Base-by-base conservation (phyloP, 2,329 filamentous ascomycete genomes). In the Penicillium sclerotiorum region DNA sequence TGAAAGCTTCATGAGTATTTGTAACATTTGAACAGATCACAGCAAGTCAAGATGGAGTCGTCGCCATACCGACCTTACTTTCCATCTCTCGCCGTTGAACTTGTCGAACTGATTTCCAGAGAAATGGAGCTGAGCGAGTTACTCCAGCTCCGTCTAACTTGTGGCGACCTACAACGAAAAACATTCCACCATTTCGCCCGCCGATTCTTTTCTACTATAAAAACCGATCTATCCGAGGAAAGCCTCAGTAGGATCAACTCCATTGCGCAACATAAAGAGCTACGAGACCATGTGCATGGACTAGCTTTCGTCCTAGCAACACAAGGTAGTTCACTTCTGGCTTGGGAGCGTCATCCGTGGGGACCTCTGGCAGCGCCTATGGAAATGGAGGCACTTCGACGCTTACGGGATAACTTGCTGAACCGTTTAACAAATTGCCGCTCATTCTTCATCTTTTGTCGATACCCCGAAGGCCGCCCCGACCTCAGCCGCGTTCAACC, bases 391-490 rank as follows among this genome's bases (percentile, higher is more conserved):
- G 53, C 44, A 4, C 59, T 63, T 20, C 49, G 39, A 11, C 49
- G 45, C 2, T 33, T 62, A 2, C 55, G 55, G 2, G 55, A 62
- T 51, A 60, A 59, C 32, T 35, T 62, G 6, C 44, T 55, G 11
- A 28, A 52, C 1, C 38, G 53, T 8, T 33, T 63, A 6, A 55
- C 50, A 11, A 56, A 59, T 27, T 63, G 60, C 40, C 56, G 57
- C 5, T 62, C 60, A 1, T 63, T 63, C 18, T 63, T 59, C 28
- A 57, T 63, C 12, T 50, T 62, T 23, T 63, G 60, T 47, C 60
- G 56, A 51, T 62, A 59, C 13, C 60, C 60, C 1, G 60, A 63
- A 37, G 60, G 60, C 1, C 59, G 56, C 45, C 60, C 57, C 1
- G 59, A 62, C 20, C 52, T 62, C 52, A 56, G 27, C 9, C 56